Conservation (phyloP, 2,329 filamentous ascomycete species). For the Diaporthe sp. region DNA sequence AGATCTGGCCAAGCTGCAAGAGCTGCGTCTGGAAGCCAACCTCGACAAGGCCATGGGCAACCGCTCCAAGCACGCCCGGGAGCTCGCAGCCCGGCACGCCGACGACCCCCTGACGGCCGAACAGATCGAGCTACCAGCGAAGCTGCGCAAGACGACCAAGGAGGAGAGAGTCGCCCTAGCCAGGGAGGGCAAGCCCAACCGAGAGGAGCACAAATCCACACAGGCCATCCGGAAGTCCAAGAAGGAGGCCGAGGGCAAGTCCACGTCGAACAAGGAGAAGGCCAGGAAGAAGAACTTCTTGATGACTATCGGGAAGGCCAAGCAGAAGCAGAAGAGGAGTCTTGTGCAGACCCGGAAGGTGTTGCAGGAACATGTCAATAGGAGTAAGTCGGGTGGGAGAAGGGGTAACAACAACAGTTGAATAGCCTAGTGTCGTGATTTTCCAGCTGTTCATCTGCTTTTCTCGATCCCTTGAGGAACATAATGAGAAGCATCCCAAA, state of each 20-base stretch:
- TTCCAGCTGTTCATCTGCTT: not conserved
- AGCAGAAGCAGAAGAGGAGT: slow-evolving; percentile 95
- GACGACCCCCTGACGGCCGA: slow-evolving; percentile 93
- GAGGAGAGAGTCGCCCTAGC: slow-evolving; percentile 90
- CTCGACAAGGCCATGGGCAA: slow-evolving; percentile 74
- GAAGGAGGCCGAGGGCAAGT: slow-evolving; percentile 92
- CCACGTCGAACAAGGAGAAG: slow-evolving; percentile 98
- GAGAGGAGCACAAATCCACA: slow-evolving; percentile 86
- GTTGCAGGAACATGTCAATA: slow-evolving; percentile 83
- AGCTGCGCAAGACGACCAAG: slow-evolving; percentile 86
- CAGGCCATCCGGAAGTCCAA: slow-evolving; percentile 87
- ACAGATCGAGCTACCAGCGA: slow-evolving; percentile 89
- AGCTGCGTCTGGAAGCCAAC: slow-evolving; percentile 82
- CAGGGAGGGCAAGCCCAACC: slow-evolving; percentile 83
- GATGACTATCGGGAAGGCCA: slow-evolving; percentile 98
- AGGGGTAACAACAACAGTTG: slow-evolving; percentile 71
- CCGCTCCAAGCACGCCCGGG: slow-evolving; percentile 62
- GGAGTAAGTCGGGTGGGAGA: slow-evolving; percentile 87
- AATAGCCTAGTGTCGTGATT: not conserved
- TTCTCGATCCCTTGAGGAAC: not conserved
- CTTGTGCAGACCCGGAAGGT: slow-evolving; percentile 87
- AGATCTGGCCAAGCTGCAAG: slow-evolving; percentile 93
- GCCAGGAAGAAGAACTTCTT: slow-evolving; percentile 97
- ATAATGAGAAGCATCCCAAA: not conserved
- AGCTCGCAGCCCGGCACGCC: slow-evolving; percentile 73